Conservation (phyloP, 75 land plant species). For the Cryptomeria japonica region DNA sequence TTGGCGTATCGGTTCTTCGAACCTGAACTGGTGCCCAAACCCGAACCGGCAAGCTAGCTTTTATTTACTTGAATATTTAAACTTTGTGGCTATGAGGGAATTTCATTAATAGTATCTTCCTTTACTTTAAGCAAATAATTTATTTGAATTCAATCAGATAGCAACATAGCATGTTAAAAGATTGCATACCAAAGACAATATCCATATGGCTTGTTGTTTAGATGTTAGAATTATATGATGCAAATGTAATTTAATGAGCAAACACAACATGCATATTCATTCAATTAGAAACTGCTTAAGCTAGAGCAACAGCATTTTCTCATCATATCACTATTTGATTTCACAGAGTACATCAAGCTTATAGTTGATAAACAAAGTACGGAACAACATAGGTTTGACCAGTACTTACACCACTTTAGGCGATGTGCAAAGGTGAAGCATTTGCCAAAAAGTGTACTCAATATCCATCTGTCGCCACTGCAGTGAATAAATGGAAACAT, state of each 20-base stretch:
- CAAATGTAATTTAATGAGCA: neutral
- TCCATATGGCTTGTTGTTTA: neutral
- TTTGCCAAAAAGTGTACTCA: constrained; percentile 99
- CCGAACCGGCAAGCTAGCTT: no score
- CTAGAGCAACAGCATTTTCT: neutral
- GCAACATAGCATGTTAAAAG: no score
- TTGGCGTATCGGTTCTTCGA: no score
- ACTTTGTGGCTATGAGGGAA: neutral
- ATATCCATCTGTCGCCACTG: constrained; percentile 99
- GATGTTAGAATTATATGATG: neutral
- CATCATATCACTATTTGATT: neutral
- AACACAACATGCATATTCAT: neutral
- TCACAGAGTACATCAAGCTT: neutral
- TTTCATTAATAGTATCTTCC: neutral
- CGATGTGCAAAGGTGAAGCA: constrained; percentile 96
- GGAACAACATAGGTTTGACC: neutral
- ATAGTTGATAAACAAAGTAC: neutral
- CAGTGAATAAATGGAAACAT: constrained; percentile 15
- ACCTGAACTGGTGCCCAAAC: no score
- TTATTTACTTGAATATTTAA: no score
- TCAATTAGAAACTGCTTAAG: neutral
- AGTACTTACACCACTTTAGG: constrained; percentile 96
- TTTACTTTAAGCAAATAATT: neutral
- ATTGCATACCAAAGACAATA: neutral
- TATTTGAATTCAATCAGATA: no score